A percentile compares a stretch with the other conserved stretches of the same genome.
phyloP scores from a whole-genome alignment of 257 asterid species.

The Sherardia arvensis region DNA sequence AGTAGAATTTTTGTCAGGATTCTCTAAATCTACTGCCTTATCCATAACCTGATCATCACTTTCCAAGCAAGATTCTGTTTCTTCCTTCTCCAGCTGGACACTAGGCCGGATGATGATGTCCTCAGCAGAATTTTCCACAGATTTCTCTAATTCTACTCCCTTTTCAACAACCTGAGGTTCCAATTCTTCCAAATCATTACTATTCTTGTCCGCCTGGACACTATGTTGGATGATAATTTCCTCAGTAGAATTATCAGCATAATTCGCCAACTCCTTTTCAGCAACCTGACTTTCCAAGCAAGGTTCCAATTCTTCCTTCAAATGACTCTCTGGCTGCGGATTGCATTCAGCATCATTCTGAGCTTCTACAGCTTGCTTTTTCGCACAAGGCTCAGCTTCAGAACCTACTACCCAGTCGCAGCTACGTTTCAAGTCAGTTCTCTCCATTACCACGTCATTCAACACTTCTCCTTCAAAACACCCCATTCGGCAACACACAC shows the following conservation, averaged over 20 bases:
- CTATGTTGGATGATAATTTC: conserved; percentile 1
- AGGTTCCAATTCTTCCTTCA: conserved; percentile 13
- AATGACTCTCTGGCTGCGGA: conserved; percentile 12
- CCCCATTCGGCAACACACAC: conserved; percentile 30
- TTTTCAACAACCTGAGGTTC: no score
- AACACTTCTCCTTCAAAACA: conserved; percentile 25
- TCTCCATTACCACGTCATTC: conserved; percentile 28
- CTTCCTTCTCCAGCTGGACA: no score
- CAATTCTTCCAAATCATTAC: no score
- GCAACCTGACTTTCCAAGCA: conserved; percentile 15
- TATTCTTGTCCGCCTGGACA: no score
- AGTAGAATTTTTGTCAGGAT: no score
- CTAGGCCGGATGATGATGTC: no score
- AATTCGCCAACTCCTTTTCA: conserved; percentile 12
- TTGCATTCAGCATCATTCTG: conserved; percentile 15
- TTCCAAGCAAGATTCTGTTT: no score
- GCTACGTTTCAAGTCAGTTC: conserved; percentile 25
- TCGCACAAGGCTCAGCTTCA: conserved; percentile 25
- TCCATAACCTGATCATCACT: no score
- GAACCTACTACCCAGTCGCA: conserved; percentile 20
- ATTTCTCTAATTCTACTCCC: no score
- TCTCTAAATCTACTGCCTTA: no score
- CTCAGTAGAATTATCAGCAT: conserved; percentile 16
- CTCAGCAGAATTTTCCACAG: no score
- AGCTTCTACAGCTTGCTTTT: conserved; percentile 24